A percentile compares a stretch with the other conserved stretches of the same genome.
Evolutionary conservation across 139 green algal genomes (phyloP).

Genomic region (Axilococcus clingmanii): DNA sequence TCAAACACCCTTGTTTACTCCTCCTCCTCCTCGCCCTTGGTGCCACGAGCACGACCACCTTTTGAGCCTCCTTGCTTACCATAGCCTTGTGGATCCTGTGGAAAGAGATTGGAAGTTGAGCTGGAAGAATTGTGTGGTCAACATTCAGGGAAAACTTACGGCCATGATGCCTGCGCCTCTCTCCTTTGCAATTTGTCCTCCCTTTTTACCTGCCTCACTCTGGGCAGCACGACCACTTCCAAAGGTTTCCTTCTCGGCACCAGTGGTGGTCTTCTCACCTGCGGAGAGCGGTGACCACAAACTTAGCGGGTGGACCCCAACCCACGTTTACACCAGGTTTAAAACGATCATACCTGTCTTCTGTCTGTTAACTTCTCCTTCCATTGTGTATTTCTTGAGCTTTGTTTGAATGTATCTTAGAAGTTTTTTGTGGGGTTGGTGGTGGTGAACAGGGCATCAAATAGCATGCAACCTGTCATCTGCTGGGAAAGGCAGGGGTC

Average conservation of each 20-base stretch:
- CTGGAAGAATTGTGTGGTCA: background rate
- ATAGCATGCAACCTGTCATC: too few relatives aligned
- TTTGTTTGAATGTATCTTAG: too few relatives aligned
- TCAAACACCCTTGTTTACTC: background rate
- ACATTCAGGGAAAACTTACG: background rate
- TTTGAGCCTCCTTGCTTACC: background rate
- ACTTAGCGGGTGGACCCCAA: too few relatives aligned
- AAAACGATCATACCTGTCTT: too few relatives aligned
- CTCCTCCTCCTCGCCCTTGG: background rate
- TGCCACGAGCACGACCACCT: background rate
- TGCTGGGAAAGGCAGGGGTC: too few relatives aligned
- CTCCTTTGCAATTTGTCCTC: conserved; percentile 1
- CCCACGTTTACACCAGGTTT: too few relatives aligned
- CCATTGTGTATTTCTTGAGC: too few relatives aligned
- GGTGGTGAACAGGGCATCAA: too few relatives aligned
- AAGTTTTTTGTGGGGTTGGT: too few relatives aligned
- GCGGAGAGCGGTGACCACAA: too few relatives aligned
- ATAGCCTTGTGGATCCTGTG: background rate
- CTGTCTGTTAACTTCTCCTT: too few relatives aligned
- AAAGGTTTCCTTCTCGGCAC: background rate
- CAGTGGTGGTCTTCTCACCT: too few relatives aligned
- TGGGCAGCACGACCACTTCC: background rate
- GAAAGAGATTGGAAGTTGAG: background rate
- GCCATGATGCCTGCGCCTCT: conserved; percentile 4
- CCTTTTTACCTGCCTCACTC: background rate